phyloP scores from a whole-genome alignment of 345 rosid genomes.

The Citrus mangshanensis region DNA sequence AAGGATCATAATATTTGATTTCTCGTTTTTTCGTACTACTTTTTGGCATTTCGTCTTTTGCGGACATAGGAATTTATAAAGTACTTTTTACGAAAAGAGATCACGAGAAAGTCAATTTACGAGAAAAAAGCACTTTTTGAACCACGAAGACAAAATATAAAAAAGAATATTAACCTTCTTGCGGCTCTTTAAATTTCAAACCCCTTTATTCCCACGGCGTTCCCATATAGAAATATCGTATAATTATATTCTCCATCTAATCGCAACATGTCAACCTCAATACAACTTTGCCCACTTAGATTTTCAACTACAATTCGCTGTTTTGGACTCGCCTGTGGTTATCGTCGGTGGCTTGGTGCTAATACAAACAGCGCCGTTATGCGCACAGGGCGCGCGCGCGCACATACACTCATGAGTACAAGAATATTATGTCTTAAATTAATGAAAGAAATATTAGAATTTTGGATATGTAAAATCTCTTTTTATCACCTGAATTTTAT shows the following conservation, averaged over 20 bases:
- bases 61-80: too few relatives aligned
- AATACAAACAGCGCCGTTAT: neutral
- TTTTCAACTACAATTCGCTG: neutral
- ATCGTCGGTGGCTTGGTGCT: neutral
- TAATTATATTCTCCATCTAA: constrained; percentile 7
- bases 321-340: neutral
- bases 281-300: neutral
- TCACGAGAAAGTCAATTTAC: neutral
- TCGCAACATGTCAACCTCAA: constrained; percentile 9
- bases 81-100: neutral
- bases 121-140: neutral
- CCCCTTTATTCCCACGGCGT: constrained; percentile 15
- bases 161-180: too few relatives aligned
- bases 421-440: neutral
- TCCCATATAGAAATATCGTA: neutral
- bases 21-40: neutral
- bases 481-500: neutral
- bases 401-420: neutral
- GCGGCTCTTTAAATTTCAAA: neutral
- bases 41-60: too few relatives aligned
- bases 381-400: neutral
- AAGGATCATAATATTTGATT: neutral
- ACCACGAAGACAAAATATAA: too few relatives aligned
- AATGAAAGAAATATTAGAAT: neutral
- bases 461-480: too few relatives aligned